Evolutionary conservation across 2,329 filamentous ascomycete species (phyloP).

Genomic region (Fusarium mangiferae): DNA sequence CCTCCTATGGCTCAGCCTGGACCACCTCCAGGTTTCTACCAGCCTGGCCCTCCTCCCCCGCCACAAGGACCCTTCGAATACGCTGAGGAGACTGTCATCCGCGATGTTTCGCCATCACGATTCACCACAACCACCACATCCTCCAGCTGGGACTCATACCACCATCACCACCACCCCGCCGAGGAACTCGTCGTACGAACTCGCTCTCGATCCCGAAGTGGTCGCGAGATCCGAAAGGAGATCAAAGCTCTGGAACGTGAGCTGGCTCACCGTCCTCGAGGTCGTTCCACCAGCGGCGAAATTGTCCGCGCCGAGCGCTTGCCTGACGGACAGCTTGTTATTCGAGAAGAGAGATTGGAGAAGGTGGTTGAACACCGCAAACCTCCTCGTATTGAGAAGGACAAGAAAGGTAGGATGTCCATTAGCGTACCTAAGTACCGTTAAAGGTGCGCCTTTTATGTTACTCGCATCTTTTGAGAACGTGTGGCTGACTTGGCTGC

Average conservation of each 20-base stretch:
- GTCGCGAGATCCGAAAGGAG: conserved; percentile 76
- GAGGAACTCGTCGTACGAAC: conserved; percentile 55
- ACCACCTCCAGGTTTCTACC: conserved; percentile 47
- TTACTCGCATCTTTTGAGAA: conserved; percentile 30
- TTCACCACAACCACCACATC: conserved; percentile 52
- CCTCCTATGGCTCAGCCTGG: conserved; percentile 19
- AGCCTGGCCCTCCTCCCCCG: conserved; percentile 45
- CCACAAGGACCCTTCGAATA: conserved; percentile 52
- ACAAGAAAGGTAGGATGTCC: conserved; percentile 96
- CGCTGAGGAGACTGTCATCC: conserved; percentile 57
- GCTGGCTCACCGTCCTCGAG: conserved; percentile 51
- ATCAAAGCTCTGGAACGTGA: conserved; percentile 74
- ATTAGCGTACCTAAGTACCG: conserved; percentile 80
- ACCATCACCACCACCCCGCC: conserved; percentile 44
- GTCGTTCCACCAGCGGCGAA: conserved; percentile 57
- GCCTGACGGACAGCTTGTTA: conserved; percentile 69
- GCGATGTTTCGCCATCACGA: conserved; percentile 61
- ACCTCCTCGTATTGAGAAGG: conserved; percentile 80
- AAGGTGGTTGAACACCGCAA: conserved; percentile 63
- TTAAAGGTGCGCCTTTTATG: conserved; percentile 61
- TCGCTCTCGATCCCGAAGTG: conserved; percentile 57
- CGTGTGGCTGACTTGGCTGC: conserved; percentile 47
- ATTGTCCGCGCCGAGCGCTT: conserved; percentile 67
- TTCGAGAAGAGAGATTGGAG: conserved; percentile 71
- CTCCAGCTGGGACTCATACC: conserved; percentile 47